These are phyloP conservation scores for Alternaria rosae DNA, from an alignment of 2,329 filamentous ascomycete species.

Conservation along the genomic window DNA sequence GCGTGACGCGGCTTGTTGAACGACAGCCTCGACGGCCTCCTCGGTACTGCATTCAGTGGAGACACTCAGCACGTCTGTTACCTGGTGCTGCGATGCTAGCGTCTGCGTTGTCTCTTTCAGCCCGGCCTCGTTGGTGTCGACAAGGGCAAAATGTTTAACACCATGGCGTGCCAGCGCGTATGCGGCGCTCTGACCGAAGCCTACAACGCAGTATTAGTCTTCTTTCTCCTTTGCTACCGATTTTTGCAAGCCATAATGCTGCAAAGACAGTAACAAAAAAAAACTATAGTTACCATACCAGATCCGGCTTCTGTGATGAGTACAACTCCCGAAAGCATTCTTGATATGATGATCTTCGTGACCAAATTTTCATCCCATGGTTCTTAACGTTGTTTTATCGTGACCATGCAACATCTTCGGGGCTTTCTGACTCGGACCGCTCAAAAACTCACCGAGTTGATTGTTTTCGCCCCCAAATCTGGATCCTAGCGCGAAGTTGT, in stretches of 20 bases:
- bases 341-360: slow-evolving; percentile 6
- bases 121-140: slow-evolving; percentile 17
- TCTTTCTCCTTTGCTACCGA: not conserved
- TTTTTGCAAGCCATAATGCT: not conserved
- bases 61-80: slow-evolving; percentile 12
- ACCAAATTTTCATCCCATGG: slow-evolving; percentile 4
- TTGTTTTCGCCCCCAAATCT: not conserved
- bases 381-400: slow-evolving; percentile 12
- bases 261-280: not conserved
- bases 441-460: slow-evolving; percentile 9
- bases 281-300: slow-evolving; percentile 13
- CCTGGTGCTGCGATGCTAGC: slow-evolving; percentile 7
- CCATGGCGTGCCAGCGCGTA: slow-evolving; percentile 14
- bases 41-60: slow-evolving; percentile 19
- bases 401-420: slow-evolving; percentile 8
- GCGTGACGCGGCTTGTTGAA: slow-evolving; percentile 23
- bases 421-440: slow-evolving; percentile 12
- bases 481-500: not conserved
- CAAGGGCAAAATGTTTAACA: slow-evolving; percentile 11
- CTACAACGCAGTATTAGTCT: slow-evolving; percentile 6
- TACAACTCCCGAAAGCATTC: slow-evolving; percentile 15
- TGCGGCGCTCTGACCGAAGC: slow-evolving; percentile 15
- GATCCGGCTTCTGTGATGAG: slow-evolving; percentile 16
- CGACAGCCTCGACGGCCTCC: slow-evolving; percentile 47
- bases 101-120: slow-evolving; percentile 14